phyloP scores from a whole-genome alignment of 352 stramenopile species.

The Phytophthora sojae region DNA sequence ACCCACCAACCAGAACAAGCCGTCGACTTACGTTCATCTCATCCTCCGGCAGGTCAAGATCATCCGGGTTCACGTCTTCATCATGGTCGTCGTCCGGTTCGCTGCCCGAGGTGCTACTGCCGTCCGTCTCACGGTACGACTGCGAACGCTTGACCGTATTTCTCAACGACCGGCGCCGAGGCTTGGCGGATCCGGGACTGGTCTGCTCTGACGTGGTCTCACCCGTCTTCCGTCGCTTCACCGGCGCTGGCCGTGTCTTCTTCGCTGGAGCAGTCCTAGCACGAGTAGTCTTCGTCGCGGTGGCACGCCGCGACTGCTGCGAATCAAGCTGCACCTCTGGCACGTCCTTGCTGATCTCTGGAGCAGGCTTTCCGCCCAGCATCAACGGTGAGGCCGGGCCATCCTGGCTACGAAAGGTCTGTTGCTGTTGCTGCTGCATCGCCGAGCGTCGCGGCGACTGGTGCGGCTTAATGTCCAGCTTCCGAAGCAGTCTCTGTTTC shows the following conservation, averaged over 20 bases:
- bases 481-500: slow-evolving; percentile 53
- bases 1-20: neutral
- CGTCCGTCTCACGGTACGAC: slow-evolving; percentile 45
- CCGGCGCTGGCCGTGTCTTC: slow-evolving; percentile 20
- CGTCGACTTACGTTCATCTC: slow-evolving; percentile 38
- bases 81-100: slow-evolving; percentile 49
- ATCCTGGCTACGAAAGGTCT: slow-evolving; percentile 25
- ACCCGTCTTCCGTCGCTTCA: slow-evolving; percentile 36
- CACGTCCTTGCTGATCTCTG: slow-evolving; percentile 27
- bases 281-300: slow-evolving; percentile 45
- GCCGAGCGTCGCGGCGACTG: slow-evolving; percentile 69
- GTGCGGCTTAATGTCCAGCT: slow-evolving; percentile 82
- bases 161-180: slow-evolving; percentile 40
- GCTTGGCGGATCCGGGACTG: slow-evolving; percentile 3
- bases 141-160: slow-evolving; percentile 57
- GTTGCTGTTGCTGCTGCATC: slow-evolving; percentile 46
- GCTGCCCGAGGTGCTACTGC: slow-evolving; percentile 39
- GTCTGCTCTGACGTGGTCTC: slow-evolving; percentile 15
- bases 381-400: slow-evolving; percentile 36
- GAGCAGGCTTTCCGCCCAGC: slow-evolving; percentile 36
- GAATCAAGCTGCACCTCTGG: slow-evolving; percentile 32
- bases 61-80: slow-evolving; percentile 52
- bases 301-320: slow-evolving; percentile 24
- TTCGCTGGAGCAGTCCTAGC: slow-evolving; percentile 27
- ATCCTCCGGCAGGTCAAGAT: slow-evolving; percentile 56